Conservation (phyloP, 805 yeast genomes). For the Kuraishia cidri region DNA sequence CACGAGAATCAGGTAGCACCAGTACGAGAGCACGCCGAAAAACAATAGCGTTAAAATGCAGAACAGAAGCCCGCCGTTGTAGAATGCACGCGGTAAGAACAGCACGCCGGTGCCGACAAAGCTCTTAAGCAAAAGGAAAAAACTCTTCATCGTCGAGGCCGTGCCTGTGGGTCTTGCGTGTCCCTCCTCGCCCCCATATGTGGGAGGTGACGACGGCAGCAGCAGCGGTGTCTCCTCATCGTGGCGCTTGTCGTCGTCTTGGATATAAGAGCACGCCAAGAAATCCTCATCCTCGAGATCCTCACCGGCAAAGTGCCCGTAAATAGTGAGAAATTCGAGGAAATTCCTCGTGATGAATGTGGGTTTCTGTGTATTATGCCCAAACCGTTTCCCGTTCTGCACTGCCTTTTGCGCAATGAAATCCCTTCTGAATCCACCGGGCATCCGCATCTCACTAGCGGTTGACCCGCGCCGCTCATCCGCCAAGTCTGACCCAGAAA, state of each 20-base stretch:
- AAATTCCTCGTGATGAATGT: conserved; percentile 62
- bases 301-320: conserved; percentile 87
- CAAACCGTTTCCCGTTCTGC: conserved; percentile 12
- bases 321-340: conserved; percentile 66
- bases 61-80: conserved; percentile 64
- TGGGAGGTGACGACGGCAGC: conserved; percentile 4
- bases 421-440: conserved; percentile 79
- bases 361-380: conserved; percentile 20
- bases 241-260: conserved; percentile 8
- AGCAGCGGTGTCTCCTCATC: conserved; percentile 31
- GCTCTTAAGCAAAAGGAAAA: conserved; percentile 61
- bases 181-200: conserved; percentile 2
- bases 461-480: conserved; percentile 44
- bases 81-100: conserved; percentile 61
- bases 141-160: conserved; percentile 67
- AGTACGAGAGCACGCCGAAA: conserved; percentile 65
- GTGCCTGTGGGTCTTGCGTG: conserved; percentile 40
- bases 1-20: conserved; percentile 67
- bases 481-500: conserved; percentile 19
- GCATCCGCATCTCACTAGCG: conserved; percentile 65
- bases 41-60: conserved; percentile 41
- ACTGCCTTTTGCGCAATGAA: conserved; percentile 29
- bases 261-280: conserved; percentile 37
- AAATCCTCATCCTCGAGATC: conserved; percentile 62
- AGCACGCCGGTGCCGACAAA: conserved; percentile 74